Evolutionary conservation across 352 stramenopile species (phyloP).

Genomic region (Pythium pectinolyticum): DNA sequence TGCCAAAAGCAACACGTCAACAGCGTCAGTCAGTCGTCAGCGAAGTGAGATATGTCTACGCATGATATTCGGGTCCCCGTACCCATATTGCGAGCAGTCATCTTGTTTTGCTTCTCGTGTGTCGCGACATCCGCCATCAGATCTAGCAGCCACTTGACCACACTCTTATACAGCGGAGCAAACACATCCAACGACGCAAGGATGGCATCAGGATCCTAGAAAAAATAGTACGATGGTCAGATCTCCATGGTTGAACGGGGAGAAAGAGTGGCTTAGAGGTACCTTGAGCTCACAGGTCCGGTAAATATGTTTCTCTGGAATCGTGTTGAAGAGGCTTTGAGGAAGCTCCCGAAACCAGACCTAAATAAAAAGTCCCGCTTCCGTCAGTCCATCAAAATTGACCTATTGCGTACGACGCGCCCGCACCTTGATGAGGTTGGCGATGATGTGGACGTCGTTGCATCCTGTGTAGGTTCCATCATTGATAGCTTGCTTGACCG

Average conservation of each 20-base stretch:
- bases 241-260: too few relatives aligned
- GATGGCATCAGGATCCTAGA: constrained; percentile 40
- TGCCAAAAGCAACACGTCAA: background rate
- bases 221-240: too few relatives aligned
- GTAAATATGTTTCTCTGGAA: constrained; percentile 67
- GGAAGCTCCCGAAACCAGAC: constrained; percentile 84
- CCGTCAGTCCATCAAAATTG: background rate
- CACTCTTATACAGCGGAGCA: constrained; percentile 36
- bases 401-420: background rate
- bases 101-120: constrained; percentile 70
- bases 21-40: background rate
- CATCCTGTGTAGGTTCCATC: constrained; percentile 57
- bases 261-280: too few relatives aligned
- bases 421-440: constrained; percentile 78
- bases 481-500: constrained; percentile 71
- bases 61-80: too few relatives aligned
- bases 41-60: too few relatives aligned
- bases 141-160: constrained; percentile 78
- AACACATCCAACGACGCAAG: constrained; percentile 38
- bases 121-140: constrained; percentile 60
- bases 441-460: constrained; percentile 73
- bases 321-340: constrained; percentile 61
- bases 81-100: constrained; percentile 81
- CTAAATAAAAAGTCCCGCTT: constrained; percentile 24
- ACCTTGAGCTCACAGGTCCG: constrained; percentile 48